phyloP scores from a whole-genome alignment of 441 rosid species.

The Pelargonium fulgidum region DNA sequence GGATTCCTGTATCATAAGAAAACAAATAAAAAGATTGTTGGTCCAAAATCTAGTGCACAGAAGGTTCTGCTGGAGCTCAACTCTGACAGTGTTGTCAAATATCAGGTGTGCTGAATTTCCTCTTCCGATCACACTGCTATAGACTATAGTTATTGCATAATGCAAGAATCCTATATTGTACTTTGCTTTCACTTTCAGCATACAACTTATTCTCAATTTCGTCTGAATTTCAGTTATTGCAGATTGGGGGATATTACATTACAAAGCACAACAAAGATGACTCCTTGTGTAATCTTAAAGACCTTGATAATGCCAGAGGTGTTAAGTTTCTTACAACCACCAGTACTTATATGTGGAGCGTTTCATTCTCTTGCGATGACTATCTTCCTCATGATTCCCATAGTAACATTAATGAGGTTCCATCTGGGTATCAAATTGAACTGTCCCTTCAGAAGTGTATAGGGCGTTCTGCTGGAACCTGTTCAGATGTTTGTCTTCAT shows the following conservation, averaged over 20 bases:
- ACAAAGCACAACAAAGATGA: slow-evolving; percentile 47
- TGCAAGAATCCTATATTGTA: slow-evolving; percentile 8
- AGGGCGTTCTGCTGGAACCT: slow-evolving; percentile 24
- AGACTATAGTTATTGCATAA: not conserved
- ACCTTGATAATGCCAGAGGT: slow-evolving; percentile 25
- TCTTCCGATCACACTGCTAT: not conserved
- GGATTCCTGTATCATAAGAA: slow-evolving; percentile 40
- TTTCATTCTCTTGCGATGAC: slow-evolving; percentile 45
- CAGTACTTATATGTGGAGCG: slow-evolving; percentile 42
- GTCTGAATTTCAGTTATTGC: slow-evolving; percentile 49
- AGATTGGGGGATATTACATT: slow-evolving; percentile 68
- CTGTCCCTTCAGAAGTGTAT: slow-evolving; percentile 12
- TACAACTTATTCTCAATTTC: slow-evolving; percentile 13
- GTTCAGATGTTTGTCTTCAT: slow-evolving; percentile 49
- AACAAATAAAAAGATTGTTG: slow-evolving; percentile 24
- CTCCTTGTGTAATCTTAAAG: slow-evolving; percentile 37
- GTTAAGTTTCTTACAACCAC: slow-evolving; percentile 40
- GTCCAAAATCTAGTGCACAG: slow-evolving; percentile 29
- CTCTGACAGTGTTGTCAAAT: slow-evolving; percentile 36
- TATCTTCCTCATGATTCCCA: slow-evolving; percentile 20
- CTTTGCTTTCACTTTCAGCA: not conserved
- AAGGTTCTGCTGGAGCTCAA: slow-evolving; percentile 64
- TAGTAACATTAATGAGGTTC: slow-evolving; percentile 26
- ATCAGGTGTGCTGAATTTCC: slow-evolving; percentile 39
- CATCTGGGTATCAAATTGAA: slow-evolving; percentile 27